Evolutionary conservation across 169 alveolate species (phyloP), one percentile per base, ranked within the genome.

Genomic region (Perkinsus chesapeaki): DNA sequence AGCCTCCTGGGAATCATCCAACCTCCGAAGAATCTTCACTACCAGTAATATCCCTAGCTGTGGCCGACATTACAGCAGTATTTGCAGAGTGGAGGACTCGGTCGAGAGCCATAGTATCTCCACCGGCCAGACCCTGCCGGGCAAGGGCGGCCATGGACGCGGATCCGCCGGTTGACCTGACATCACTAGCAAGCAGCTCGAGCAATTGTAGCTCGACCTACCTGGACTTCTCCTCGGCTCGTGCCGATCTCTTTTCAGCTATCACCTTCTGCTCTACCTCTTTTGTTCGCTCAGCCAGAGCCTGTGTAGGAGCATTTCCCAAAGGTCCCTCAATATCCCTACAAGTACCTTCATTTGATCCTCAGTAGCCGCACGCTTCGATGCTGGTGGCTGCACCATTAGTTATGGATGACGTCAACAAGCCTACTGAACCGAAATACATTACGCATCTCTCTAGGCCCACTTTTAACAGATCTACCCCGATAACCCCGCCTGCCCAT

Each of bases 301-400:
- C 82, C 82, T 60, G 31, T n/a, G n/a, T 20, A 60, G 82, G 37
- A 34, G 36, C 82, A 60, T 34, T 16, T 34, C 23, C 82, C 82
- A 20, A 60, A 34, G 82, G 31, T 34, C 82, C 60, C 23, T 43
- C 60, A 5, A 16, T 16, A 34, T 12, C 0, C 82, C 82, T 34
- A 16, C 37, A 1, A 60, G 37, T 60, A 60, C 82, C 31, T 60
- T 23, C 82, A 60, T 60, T 34, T 60, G 82, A 27, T 60, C 82
- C 82, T 60, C 82, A 60, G 82, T 60, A 34, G 82, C 82, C 82
- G 82, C 82, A 16, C 82, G 82, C 82, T 60, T 60, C 82, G 82
- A 12, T 34, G 82, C 82, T 16, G 82, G 82, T 60, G 82, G 82
- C 82, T 60, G 82, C 82, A 23, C 12, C 82, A 60, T 60, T 12